Percentiles rank a stretch among this genome's conserved stretches.
Evolutionary conservation across 495 filamentous ascomycete genomes (phyloP).

Genomic region (Xylaria nigripes): DNA sequence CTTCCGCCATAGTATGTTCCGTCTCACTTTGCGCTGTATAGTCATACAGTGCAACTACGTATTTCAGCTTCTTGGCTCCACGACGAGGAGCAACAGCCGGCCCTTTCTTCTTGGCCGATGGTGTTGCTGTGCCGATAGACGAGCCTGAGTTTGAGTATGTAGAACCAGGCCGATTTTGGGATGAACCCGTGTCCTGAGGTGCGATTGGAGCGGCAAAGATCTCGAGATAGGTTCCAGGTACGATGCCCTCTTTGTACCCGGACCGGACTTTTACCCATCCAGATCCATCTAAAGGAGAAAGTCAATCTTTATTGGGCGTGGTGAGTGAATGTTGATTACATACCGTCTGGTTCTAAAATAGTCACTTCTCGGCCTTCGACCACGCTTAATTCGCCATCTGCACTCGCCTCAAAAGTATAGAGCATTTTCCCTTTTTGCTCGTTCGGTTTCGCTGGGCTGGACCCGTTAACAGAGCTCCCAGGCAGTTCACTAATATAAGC

Average conservation of each 20-base stretch:
- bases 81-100: slow-evolving; percentile 87
- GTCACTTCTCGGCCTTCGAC: slow-evolving; percentile 65
- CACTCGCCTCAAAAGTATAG: slow-evolving; percentile 72
- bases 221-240: slow-evolving; percentile 68
- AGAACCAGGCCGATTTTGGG: slow-evolving; percentile 48
- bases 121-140: slow-evolving; percentile 48
- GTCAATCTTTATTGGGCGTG: slow-evolving; percentile 4
- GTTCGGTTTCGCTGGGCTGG: slow-evolving; percentile 18
- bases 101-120: slow-evolving; percentile 70
- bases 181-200: slow-evolving; percentile 45
- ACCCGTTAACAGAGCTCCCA: slow-evolving; percentile 34
- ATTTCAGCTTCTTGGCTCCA: slow-evolving; percentile 90
- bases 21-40: slow-evolving; percentile 78
- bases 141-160: slow-evolving; percentile 76
- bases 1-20: slow-evolving; percentile 84
- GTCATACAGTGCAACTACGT: slow-evolving; percentile 88
- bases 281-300: slow-evolving; percentile 57
- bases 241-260: slow-evolving; percentile 65
- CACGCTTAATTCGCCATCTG: slow-evolving; percentile 72
- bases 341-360: slow-evolving; percentile 85
- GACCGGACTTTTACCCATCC: slow-evolving; percentile 82
- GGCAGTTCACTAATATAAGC: slow-evolving; percentile 64
- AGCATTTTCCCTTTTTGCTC: slow-evolving; percentile 80
- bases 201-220: slow-evolving; percentile 41
- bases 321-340: slow-evolving; percentile 21